Base-by-base conservation (phyloP, 1,284 basidiomycete genomes). In the Malassezia nana region DNA sequence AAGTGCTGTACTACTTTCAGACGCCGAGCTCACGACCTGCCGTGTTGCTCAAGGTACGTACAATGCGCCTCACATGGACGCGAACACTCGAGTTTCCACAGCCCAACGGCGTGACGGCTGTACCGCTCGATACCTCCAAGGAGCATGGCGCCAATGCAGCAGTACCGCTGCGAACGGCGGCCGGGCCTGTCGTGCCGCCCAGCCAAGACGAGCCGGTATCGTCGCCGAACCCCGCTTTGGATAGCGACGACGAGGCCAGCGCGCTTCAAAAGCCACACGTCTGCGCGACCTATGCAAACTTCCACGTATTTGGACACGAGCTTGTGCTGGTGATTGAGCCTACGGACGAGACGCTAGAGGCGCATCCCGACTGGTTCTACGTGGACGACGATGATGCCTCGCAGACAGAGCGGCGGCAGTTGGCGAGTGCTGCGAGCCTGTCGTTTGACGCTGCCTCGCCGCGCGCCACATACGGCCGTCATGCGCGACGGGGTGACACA, bases 1-100 rank as follows among this genome's bases (percentile, higher is more conserved):
- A 70, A 22, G 65, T 75, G 52, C 71, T 74, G 2, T 77, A 73
- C 62, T 76, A 74, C 56, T 76, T 77, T 56, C 64, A 73, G 15
- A 58, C 62, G 33, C 63, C 69, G 44, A 58, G 57, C n/a, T 60
- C 71, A 35, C 54, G 67, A 16, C 76, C 76, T 46, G 72, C 70
- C 15, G 76, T 77, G 6, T 52, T 77, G 20, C 61, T 75, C 55
- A 75, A 75, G 58, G 73, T 67, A 31, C 4, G 59, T 55, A 28
- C 16, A 6, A 5, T 26, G 7, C 18, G 9, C 12, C 39, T 46
- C 32, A 51, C 43, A 7, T 39, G 48, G 52, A 31, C 45, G 3
- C 31, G 46, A 3, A 47, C 52, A 16, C 41, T 54, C 6, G n/a
- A 47, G 20, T 54, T 54, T 33, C 39, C 52, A 7, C 31, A 26